Evolutionary conservation across 805 yeast genomes (phyloP).

Genomic region (Candida manassasensis): DNA sequence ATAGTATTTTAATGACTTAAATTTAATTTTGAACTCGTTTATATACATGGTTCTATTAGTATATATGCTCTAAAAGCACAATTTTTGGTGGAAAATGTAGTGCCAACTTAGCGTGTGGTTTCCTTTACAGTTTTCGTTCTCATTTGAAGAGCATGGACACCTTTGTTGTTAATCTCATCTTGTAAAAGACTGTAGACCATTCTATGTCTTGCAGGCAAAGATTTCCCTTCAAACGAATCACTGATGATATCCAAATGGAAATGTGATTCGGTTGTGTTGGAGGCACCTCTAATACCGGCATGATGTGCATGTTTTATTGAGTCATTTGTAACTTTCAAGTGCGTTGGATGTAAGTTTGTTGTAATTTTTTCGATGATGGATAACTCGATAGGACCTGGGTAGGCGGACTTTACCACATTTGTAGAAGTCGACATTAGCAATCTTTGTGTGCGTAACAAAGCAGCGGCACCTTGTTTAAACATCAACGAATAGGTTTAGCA

Average conservation of each 20-base stretch:
- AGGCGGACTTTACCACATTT: conserved; percentile 10
- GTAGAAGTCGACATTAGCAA: conserved; percentile 1
- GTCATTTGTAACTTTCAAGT: conserved; percentile 63
- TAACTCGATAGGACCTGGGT: conserved; percentile 45
- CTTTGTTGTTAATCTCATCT: conserved; percentile 65
- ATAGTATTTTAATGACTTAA: no score
- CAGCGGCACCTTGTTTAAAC: conserved; percentile 1
- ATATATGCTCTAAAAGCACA: no score
- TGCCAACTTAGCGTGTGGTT: conserved; percentile 7
- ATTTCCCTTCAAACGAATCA: conserved; percentile 58
- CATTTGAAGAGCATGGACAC: conserved; percentile 86
- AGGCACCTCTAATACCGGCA: conserved; percentile 70
- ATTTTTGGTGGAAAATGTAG: no score
- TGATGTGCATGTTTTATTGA: conserved; percentile 87
- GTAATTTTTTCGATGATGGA: conserved; percentile 43
- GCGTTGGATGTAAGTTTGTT: conserved; percentile 39
- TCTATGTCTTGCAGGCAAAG: conserved; percentile 74
- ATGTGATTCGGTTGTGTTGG: conserved; percentile 74
- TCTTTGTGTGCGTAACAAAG: not conserved
- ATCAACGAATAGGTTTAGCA: no score
- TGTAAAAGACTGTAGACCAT: conserved; percentile 61
- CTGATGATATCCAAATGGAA: conserved; percentile 73
- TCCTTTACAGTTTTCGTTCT: conserved; percentile 59
- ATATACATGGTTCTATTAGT: no score
- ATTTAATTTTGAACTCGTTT: no score